phyloP scores from a whole-genome alignment of 2,329 filamentous ascomycete species.

The Akanthomyces lecanii region DNA sequence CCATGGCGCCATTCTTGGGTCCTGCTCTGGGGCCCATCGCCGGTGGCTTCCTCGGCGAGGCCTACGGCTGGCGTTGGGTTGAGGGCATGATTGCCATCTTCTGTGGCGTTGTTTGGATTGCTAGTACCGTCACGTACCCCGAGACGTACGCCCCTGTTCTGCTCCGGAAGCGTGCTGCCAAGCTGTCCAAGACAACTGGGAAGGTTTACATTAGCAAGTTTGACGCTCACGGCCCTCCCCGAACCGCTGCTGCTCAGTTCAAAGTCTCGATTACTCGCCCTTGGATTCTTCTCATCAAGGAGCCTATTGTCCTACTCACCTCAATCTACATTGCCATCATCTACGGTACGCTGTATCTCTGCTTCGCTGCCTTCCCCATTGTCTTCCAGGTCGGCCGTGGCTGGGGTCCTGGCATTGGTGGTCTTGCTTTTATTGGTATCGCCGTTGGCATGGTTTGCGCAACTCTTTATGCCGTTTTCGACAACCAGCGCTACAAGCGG shows the following conservation, averaged over 20 bases:
- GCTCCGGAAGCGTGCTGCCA: slow-evolving; percentile 48
- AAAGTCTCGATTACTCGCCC: slow-evolving; percentile 56
- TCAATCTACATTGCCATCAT: slow-evolving; percentile 61
- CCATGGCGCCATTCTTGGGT: slow-evolving; percentile 60
- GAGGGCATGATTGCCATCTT: slow-evolving; percentile 60
- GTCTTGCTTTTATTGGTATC: slow-evolving; percentile 61
- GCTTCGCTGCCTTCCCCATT: slow-evolving; percentile 54
- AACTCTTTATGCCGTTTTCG: slow-evolving; percentile 47
- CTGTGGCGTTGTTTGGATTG: slow-evolving; percentile 54
- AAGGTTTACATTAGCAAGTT: slow-evolving; percentile 51
- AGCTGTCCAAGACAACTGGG: slow-evolving; percentile 48
- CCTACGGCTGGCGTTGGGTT: slow-evolving; percentile 61
- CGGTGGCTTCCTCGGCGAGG: slow-evolving; percentile 58
- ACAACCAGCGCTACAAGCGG: slow-evolving; percentile 50
- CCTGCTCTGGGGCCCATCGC: slow-evolving; percentile 57
- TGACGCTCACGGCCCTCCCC: slow-evolving; percentile 40
- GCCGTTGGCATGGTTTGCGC: slow-evolving; percentile 59
- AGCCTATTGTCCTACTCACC: slow-evolving; percentile 62
- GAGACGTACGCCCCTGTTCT: slow-evolving; percentile 58
- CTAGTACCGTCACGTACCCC: slow-evolving; percentile 47
- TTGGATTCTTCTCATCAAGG: slow-evolving; percentile 60
- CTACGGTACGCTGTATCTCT: slow-evolving; percentile 52
- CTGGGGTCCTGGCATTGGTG: slow-evolving; percentile 55
- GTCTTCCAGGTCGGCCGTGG: slow-evolving; percentile 57
- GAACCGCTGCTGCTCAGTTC: slow-evolving; percentile 46